Conservation (phyloP, 345 rosid species). For the Litchi chinensis region DNA sequence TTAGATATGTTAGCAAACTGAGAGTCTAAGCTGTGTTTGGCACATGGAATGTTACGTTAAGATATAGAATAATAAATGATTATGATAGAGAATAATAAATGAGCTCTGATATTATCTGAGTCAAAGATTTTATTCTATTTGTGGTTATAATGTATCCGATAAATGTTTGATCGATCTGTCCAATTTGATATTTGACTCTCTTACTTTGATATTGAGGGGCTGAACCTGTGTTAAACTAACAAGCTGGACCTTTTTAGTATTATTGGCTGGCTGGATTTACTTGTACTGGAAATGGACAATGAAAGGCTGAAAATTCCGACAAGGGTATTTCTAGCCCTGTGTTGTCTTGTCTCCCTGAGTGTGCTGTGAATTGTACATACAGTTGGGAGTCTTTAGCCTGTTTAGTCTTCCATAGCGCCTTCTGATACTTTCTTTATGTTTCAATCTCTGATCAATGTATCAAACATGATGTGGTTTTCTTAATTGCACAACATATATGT, state of each 20-base stretch:
- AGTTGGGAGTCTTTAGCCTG: not conserved
- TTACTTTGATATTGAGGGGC: not conserved
- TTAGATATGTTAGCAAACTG: conserved; percentile 9
- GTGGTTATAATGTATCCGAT: not conserved
- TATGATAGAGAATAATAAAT: not conserved
- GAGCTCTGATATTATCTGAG: not conserved
- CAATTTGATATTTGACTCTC: not conserved
- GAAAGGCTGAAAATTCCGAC: not conserved
- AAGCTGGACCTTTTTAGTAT: conserved; percentile 8
- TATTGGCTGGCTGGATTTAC: not conserved
- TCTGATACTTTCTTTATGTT: not conserved
- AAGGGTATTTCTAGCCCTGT: not conserved
- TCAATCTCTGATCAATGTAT: not conserved
- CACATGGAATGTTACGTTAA: not conserved
- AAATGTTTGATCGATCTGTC: no score
- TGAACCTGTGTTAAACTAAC: not conserved
- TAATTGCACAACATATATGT: not conserved
- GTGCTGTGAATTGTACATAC: not conserved
- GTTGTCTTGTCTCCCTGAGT: not conserved
- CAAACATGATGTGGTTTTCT: not conserved
- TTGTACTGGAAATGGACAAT: not conserved
- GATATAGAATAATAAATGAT: not conserved
- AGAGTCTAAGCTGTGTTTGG: not conserved
- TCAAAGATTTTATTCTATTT: not conserved
- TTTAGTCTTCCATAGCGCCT: not conserved